Percentiles rank a stretch among this genome's conserved stretches.
These are phyloP conservation scores for Hemisphaericaspora xylofermentans DNA, from an alignment of 1,139 yeast genomes.

Conservation along the genomic window DNA sequence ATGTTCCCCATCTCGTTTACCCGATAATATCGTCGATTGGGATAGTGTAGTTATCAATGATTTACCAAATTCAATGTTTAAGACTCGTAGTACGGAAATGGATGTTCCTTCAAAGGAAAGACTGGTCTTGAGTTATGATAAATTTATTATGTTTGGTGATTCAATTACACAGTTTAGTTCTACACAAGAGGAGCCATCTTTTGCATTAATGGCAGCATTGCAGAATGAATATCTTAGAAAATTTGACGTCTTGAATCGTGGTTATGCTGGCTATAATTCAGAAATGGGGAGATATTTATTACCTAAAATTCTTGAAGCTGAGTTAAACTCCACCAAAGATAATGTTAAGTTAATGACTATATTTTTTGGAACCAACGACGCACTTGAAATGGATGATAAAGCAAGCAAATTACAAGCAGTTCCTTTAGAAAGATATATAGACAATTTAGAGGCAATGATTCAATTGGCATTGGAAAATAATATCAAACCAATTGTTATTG, in stretches of 20 bases:
- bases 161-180: conserved; percentile 61
- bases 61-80: conserved; percentile 5
- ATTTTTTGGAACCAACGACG: conserved; percentile 80
- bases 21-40: conserved; percentile 37
- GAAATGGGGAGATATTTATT: conserved; percentile 48
- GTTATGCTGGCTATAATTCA: conserved; percentile 63
- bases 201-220: conserved; percentile 53
- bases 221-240: conserved; percentile 48
- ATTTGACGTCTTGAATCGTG: conserved; percentile 58
- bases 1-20: conserved; percentile 39
- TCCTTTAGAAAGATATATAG: conserved; percentile 44
- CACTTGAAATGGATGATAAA: conserved; percentile 53
- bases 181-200: conserved; percentile 31
- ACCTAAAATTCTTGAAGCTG: conserved; percentile 46
- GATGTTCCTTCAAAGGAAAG: not conserved
- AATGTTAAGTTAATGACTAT: conserved; percentile 47
- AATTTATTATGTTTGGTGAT: conserved; percentile 65
- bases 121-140: conserved; percentile 31
- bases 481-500: conserved; percentile 55
- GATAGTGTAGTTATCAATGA: conserved; percentile 24
- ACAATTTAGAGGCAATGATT: conserved; percentile 47
- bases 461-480: conserved; percentile 33
- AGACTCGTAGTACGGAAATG: no score
- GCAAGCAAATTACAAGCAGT: conserved; percentile 53
- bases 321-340: conserved; percentile 28